Base-by-base conservation (phyloP, 164 flowering plant species). In the Akebia trifoliata region DNA sequence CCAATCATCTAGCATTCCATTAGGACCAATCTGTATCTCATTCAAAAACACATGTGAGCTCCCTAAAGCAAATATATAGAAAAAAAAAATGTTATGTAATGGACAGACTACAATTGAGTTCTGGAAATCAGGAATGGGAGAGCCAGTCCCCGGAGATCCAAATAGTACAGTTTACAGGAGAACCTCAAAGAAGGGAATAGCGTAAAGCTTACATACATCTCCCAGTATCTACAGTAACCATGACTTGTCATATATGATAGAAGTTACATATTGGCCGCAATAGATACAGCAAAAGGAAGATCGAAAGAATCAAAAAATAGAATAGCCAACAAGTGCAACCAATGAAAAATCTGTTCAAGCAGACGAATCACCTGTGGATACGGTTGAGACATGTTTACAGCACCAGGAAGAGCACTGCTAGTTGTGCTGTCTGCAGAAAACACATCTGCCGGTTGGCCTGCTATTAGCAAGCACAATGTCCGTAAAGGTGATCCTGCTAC, bases 371-470 rank as follows among this genome's bases (percentile, higher is more conserved):
- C 97, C 95, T 93, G 86, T 24, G 72, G 60, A 49, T 81, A 71
- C 52, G 75, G 86, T 39, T 76, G 90, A 60, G 78, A 54, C 64
- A 69, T 35, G 67, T 53, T 67, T 11, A 54, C 39, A 56, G 70
- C 68, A 59, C 68, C 65, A 50, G 72, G 56, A 49, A 59, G 44
- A 59, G 57, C 65, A 50, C 42, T 61, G 60, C 22, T 57, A 52
- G 47, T 14, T 15, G 70, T 34, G 29, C 42, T 62, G 37, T 72
- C 78, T 12, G 62, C 37, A 24, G 91, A 72, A 67, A 94, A 94
- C 17, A 87, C 99, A 40, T 90, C 97, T 10, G 82, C 89, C 25
- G 88, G 99, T 73, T 87, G 90, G 50, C 96, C 93, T 17, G 97
- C 96, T 65, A 90, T 83, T 39, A 94, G 71, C 55, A 94, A 74